A percentile compares a stretch with the other conserved stretches of the same genome.
phyloP scores from a whole-genome alignment of 345 rosid genomes.

The Gynandropsis gynandra region DNA sequence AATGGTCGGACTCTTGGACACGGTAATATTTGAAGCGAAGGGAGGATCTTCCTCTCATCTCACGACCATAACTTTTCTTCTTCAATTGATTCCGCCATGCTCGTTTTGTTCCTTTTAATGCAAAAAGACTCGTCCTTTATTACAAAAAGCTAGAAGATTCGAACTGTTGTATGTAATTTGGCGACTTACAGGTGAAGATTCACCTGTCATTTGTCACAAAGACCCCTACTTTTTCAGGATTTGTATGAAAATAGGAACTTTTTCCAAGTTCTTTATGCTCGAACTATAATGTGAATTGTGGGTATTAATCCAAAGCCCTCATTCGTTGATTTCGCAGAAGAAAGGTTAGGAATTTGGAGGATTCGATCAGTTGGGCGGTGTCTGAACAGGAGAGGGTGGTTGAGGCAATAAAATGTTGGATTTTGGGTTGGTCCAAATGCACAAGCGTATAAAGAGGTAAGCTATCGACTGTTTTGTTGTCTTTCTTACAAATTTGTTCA shows the following conservation, averaged over 20 bases:
- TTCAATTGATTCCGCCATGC: constrained; percentile 40
- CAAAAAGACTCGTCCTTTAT: constrained; percentile 27
- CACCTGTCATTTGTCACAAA: constrained; percentile 41
- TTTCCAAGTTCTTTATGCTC: neutral
- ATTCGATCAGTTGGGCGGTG: neutral
- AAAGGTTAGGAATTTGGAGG: too few species aligned
- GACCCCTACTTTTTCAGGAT: constrained; percentile 30
- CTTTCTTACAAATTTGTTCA: constrained; percentile 20
- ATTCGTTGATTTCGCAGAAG: neutral
- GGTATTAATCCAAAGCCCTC: neutral
- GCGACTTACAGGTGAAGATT: constrained; percentile 31
- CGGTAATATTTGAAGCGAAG: constrained; percentile 24
- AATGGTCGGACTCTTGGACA: constrained; percentile 24
- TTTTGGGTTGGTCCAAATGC: constrained; percentile 38
- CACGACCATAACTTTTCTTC: constrained; percentile 29
- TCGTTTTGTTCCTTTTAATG: constrained; percentile 47
- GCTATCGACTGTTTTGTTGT: constrained; percentile 21
- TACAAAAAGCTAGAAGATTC: constrained; percentile 30
- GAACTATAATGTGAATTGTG: neutral
- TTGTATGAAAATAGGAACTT: constrained; percentile 7
- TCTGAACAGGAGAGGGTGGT: constrained; percentile 28
- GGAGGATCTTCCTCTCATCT: constrained; percentile 14
- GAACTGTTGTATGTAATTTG: constrained; percentile 20
- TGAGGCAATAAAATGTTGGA: constrained; percentile 48
- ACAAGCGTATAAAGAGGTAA: constrained; percentile 93